phyloP scores from a whole-genome alignment of 2,329 filamentous ascomycete genomes.

The Uncinocarpus reesii region DNA sequence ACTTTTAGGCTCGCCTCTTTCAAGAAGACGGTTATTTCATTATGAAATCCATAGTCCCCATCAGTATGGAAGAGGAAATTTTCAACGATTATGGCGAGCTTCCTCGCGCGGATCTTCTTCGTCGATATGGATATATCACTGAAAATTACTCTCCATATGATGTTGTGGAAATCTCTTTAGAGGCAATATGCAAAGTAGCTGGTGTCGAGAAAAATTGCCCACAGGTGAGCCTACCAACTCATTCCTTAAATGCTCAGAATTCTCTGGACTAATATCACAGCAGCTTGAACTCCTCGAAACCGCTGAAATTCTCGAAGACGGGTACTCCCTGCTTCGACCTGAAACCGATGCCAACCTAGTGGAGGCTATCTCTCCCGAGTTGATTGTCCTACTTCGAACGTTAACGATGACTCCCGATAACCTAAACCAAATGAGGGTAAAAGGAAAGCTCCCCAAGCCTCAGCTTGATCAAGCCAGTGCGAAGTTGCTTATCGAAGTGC shows the following conservation, averaged over 20 bases:
- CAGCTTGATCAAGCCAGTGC: slow-evolving; percentile 23
- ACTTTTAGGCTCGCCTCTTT: slow-evolving; percentile 46
- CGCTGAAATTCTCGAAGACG: slow-evolving; percentile 57
- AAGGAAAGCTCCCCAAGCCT: slow-evolving; percentile 31
- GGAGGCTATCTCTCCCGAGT: slow-evolving; percentile 32
- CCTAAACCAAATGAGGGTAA: slow-evolving; percentile 26
- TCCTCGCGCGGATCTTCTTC: slow-evolving; percentile 68
- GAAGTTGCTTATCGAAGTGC: slow-evolving; percentile 27
- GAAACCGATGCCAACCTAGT: slow-evolving; percentile 22
- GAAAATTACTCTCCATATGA: slow-evolving; percentile 66
- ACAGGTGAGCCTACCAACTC: slow-evolving; percentile 21
- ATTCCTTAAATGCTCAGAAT: background rate
- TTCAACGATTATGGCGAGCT: slow-evolving; percentile 84
- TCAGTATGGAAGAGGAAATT: slow-evolving; percentile 63
- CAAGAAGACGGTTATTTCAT: slow-evolving; percentile 52
- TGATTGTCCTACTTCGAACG: slow-evolving; percentile 31
- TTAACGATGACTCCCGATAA: slow-evolving; percentile 27
- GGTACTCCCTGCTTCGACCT: slow-evolving; percentile 51
- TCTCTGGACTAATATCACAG: slow-evolving; percentile 13
- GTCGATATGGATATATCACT: slow-evolving; percentile 82
- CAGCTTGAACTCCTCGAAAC: slow-evolving; percentile 50
- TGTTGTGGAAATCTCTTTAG: slow-evolving; percentile 65
- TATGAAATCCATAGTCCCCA: slow-evolving; percentile 60
- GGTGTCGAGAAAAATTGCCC: slow-evolving; percentile 28
- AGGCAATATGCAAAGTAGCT: slow-evolving; percentile 42